Evolutionary conservation across 129 eudicot species (phyloP).

Genomic region (Logfia minima): DNA sequence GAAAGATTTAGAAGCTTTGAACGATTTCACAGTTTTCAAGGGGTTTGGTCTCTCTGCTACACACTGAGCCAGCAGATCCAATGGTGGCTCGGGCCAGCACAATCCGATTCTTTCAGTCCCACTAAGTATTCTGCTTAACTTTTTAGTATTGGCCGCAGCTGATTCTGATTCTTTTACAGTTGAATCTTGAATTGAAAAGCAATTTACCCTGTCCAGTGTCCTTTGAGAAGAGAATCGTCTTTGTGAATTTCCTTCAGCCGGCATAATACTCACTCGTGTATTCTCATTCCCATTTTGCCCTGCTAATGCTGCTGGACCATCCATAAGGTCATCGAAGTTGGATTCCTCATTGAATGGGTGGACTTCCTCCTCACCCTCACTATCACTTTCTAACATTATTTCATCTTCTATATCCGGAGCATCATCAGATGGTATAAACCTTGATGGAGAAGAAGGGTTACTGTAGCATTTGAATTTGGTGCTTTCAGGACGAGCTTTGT

Average conservation of each 20-base stretch:
- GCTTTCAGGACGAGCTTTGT: constrained; percentile 45
- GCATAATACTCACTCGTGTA: background rate
- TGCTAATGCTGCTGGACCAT: constrained; percentile 8
- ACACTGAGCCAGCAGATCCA: constrained; percentile 65
- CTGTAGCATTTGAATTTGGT: constrained; percentile 69
- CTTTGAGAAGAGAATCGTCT: constrained; percentile 56
- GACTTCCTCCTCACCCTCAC: constrained; percentile 79
- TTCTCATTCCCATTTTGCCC: constrained; percentile 10
- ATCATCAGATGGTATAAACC: constrained; percentile 74
- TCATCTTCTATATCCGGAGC: constrained; percentile 76
- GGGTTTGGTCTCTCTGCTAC: constrained; percentile 58
- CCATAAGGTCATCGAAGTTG: constrained; percentile 45
- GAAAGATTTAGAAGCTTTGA: constrained; percentile 64
- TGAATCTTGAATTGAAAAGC: constrained; percentile 45
- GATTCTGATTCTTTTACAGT: constrained; percentile 25
- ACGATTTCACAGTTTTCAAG: constrained; percentile 54
- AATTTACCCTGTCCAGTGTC: constrained; percentile 54
- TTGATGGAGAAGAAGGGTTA: constrained; percentile 93
- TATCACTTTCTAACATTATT: constrained; percentile 63
- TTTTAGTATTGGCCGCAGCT: constrained; percentile 17
- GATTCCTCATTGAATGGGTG: constrained; percentile 66
- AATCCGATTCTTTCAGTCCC: constrained; percentile 82
- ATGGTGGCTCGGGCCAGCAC: constrained; percentile 93
- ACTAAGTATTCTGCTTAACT: constrained; percentile 54
- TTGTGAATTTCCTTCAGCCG: constrained; percentile 33